A percentile compares a stretch with the other conserved stretches of the same genome.
Conservation (phyloP, 495 filamentous ascomycete genomes). For the Parathielavia hyrcaniae region DNA sequence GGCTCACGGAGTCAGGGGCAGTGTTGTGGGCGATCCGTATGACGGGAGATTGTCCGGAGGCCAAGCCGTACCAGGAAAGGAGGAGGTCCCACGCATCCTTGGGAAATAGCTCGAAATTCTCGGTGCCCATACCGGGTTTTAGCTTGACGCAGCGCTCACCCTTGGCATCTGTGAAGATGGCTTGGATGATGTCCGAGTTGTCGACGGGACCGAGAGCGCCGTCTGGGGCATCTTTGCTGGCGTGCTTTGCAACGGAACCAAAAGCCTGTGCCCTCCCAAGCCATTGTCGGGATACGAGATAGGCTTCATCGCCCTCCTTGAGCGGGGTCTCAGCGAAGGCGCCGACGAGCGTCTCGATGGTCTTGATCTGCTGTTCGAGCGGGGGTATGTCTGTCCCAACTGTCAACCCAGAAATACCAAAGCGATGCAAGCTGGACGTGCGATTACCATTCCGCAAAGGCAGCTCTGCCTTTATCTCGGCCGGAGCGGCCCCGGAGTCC, state of each 20-base stretch:
- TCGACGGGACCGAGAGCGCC: slow-evolving; percentile 75
- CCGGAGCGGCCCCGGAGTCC: neutral
- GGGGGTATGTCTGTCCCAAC: slow-evolving; percentile 39
- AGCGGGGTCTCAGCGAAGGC: slow-evolving; percentile 47
- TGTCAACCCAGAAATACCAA: neutral
- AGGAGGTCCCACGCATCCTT: slow-evolving; percentile 75
- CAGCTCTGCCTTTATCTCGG: slow-evolving; percentile 14
- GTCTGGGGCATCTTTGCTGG: slow-evolving; percentile 56
- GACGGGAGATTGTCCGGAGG: slow-evolving; percentile 63
- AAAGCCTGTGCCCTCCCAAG: slow-evolving; percentile 66
- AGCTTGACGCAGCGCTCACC: slow-evolving; percentile 64
- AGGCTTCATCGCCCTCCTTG: slow-evolving; percentile 66
- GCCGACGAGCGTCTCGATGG: slow-evolving; percentile 57
- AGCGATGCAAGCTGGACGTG: neutral
- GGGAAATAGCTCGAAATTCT: slow-evolving; percentile 74
- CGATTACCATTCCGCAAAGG: slow-evolving; percentile 25
- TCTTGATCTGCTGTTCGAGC: slow-evolving; percentile 72
- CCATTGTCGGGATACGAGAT: slow-evolving; percentile 74
- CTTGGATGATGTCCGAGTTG: slow-evolving; percentile 64
- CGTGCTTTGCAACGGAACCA: slow-evolving; percentile 48
- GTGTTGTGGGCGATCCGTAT: slow-evolving; percentile 73
- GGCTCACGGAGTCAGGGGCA: slow-evolving; percentile 45
- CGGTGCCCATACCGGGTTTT: slow-evolving; percentile 59
- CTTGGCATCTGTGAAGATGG: slow-evolving; percentile 42
- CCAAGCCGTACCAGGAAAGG: slow-evolving; percentile 73